Base-by-base conservation (phyloP, 2,329 filamentous ascomycete species). In the Huntiella decipiens region DNA sequence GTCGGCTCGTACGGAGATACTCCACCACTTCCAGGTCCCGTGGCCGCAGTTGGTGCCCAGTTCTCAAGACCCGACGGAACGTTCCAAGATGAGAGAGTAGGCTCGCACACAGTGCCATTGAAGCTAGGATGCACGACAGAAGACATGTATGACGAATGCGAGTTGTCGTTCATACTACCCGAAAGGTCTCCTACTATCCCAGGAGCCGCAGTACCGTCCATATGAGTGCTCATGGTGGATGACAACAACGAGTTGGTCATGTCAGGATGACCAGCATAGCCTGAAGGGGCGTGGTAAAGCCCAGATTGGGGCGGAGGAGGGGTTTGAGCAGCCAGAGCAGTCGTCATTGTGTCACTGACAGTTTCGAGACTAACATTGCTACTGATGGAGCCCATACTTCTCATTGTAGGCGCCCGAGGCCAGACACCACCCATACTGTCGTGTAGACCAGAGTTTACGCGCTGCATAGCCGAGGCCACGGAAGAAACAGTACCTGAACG, bases 401-500 rank as follows among this genome's bases (percentile, higher is more conserved):
- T 43, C 47, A 49, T 49, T 4, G 46, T 43, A 3, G 44, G 44
- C 5, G 44, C 44, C 5, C 35, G 31, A 4, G 35, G 16, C 47
- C 47, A 49, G 10, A 40, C 44, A 3, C 40, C 10, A 13, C 36
- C n/a, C 28, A 49, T 44, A n/a, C 43, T 12, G 16, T 46, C 36
- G 13, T 34, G 28, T 11, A 46, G 35, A n/a, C 15, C 34, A 12
- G 28, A 28, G 12, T 34, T 39, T 4, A 38, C 28, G 13, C 42
- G 44, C 5, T 43, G 44, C n/a, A 46, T 16, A n/a, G 44, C 51
- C 13, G 17, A 59, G 2, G 66, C 68, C 44, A 65, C 68, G 1
- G 71, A 70, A 5, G 70, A 72, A 68, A 72, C 70, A 58, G 73
- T 57, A 35, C 61, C 58, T 46, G 71, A 66, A 37, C 60, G 51